A percentile compares a stretch with the other conserved stretches of the same genome.
Conservation (phyloP, 305 asterid species). For the Fraxinus floribunda region DNA sequence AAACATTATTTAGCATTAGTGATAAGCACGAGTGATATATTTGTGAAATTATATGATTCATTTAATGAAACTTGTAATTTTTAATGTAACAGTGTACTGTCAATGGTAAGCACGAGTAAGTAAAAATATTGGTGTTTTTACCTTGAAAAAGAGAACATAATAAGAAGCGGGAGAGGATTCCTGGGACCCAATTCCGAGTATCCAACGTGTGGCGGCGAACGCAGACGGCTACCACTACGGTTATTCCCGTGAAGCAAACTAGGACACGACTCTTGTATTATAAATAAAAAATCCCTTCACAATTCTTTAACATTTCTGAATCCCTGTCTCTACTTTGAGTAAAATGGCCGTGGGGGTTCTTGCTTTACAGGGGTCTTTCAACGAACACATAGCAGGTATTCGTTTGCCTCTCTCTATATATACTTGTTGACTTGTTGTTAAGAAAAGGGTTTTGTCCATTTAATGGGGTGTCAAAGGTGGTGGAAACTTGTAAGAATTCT, state of each 20-base stretch:
- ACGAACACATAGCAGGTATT: conserved; percentile 89
- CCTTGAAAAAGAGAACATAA: no score
- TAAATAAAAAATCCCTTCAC: not conserved
- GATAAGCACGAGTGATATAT: no score
- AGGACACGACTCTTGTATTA: conserved; percentile 41
- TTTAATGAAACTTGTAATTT: no score
- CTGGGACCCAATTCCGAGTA: conserved; percentile 12
- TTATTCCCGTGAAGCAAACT: conserved; percentile 45
- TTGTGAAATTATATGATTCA: no score
- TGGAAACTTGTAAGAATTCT: not conserved
- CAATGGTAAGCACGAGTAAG: no score
- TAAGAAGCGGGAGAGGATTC: not conserved
- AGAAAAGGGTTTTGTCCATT: not conserved
- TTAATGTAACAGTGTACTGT: no score
- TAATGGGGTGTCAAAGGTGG: not conserved
- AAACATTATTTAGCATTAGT: no score
- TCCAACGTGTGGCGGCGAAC: conserved; percentile 28
- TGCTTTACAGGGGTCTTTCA: conserved; percentile 94
- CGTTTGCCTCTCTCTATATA: not conserved
- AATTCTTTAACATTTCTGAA: not conserved
- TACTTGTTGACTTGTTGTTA: not conserved
- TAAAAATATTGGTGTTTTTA: no score
- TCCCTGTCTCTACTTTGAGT: not conserved
- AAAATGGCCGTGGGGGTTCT: conserved; percentile 86
- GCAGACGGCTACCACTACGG: conserved; percentile 1